phyloP scores from a whole-genome alignment of 768 basidiomycete species.

The Boletus patriciae region DNA sequence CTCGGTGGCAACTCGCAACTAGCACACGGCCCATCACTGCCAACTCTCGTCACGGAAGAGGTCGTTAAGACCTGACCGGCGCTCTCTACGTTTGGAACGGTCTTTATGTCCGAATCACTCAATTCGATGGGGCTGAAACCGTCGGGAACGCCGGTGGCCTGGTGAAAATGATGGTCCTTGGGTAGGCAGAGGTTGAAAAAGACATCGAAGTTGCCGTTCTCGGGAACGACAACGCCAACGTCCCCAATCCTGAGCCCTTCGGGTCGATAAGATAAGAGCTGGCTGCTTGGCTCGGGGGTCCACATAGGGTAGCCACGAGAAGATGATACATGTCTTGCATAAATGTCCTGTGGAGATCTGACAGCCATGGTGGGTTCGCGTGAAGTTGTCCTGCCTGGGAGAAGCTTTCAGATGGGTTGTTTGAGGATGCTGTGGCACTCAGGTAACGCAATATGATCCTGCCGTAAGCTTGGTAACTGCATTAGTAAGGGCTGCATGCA shows the following conservation, averaged over 20 bases:
- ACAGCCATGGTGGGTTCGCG: slow-evolving; percentile 16
- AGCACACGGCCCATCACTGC: background rate
- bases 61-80: slow-evolving; percentile 8
- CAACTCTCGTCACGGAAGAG: slow-evolving; percentile 16
- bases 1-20: background rate
- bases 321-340: slow-evolving; percentile 25
- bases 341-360: slow-evolving; percentile 26
- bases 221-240: slow-evolving; percentile 37
- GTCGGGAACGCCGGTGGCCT: slow-evolving; percentile 26
- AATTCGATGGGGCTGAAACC: slow-evolving; percentile 29
- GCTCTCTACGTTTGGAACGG: slow-evolving; percentile 8
- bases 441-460: background rate
- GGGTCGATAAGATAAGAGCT: slow-evolving; percentile 26
- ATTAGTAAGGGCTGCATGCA: slow-evolving; percentile 7
- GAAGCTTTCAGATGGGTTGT: background rate
- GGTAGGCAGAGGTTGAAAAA: slow-evolving; percentile 41
- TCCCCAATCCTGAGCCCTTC: slow-evolving; percentile 40
- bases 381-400: background rate
- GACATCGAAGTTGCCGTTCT: slow-evolving; percentile 37
- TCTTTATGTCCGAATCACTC: slow-evolving; percentile 17
- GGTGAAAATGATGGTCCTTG: slow-evolving; percentile 28
- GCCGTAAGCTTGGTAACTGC: slow-evolving; percentile 12
- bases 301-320: slow-evolving; percentile 38
- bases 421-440: slow-evolving; percentile 14
- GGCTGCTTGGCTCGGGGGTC: slow-evolving; percentile 34